Percentiles rank a stretch among this genome's conserved stretches.
Evolutionary conservation across 495 filamentous ascomycete species (phyloP).

Genomic region (Neurospora sp.): DNA sequence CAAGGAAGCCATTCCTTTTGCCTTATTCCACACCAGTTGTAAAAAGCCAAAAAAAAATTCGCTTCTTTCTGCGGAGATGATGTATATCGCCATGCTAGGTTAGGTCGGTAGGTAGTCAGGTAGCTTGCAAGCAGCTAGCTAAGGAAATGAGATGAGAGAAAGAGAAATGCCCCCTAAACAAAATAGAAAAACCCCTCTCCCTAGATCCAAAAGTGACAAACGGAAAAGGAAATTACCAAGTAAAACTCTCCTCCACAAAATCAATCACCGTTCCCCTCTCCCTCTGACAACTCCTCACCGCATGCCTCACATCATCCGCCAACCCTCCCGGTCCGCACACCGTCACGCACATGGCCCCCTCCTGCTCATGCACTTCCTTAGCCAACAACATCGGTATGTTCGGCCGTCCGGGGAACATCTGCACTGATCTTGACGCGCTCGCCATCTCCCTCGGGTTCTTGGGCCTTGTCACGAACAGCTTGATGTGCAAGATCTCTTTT

Average conservation of each 20-base stretch:
- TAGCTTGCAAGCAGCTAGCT: neutral
- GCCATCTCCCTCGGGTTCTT: slow-evolving; percentile 61
- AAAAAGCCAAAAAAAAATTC: neutral
- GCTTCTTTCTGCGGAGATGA: neutral
- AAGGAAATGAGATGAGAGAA: neutral
- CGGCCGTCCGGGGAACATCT: slow-evolving; percentile 83
- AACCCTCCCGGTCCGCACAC: slow-evolving; percentile 81
- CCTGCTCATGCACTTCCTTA: slow-evolving; percentile 64
- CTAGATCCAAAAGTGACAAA: neutral
- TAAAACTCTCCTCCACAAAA: slow-evolving; percentile 82
- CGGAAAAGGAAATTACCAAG: slow-evolving; percentile 49
- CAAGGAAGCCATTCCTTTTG: neutral
- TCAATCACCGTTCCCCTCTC: slow-evolving; percentile 50
- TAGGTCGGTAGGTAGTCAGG: neutral
- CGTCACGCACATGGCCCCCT: slow-evolving; percentile 83
- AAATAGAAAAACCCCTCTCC: neutral
- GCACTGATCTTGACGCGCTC: slow-evolving; percentile 61
- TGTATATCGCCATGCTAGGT: neutral
- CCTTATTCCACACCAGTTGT: neutral
- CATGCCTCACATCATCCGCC: slow-evolving; percentile 71
- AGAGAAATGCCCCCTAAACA: neutral
- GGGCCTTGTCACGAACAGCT: slow-evolving; percentile 81
- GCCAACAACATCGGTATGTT: slow-evolving; percentile 66
- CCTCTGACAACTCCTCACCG: slow-evolving; percentile 57
- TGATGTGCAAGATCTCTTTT: slow-evolving; percentile 67